phyloP scores from a whole-genome alignment of 2,329 filamentous ascomycete species.

The Erysiphe pulchra region DNA sequence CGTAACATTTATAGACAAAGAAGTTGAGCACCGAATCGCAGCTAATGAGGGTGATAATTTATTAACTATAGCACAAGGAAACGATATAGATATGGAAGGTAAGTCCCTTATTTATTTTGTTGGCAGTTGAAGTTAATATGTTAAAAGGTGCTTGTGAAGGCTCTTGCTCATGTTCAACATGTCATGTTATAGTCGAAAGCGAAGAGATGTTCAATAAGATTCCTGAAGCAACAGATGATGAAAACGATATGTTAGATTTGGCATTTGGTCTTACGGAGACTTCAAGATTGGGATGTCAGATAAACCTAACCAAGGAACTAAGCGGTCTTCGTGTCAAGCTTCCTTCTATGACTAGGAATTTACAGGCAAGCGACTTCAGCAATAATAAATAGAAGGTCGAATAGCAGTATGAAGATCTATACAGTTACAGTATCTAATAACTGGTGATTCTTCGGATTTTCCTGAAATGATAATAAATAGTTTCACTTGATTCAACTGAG shows the following conservation, averaged over 20 bases:
- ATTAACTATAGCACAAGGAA: conserved; percentile 77
- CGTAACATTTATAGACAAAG: conserved; percentile 86
- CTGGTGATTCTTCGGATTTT: too few relatives aligned
- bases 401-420: too few relatives aligned
- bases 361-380: conserved; percentile 83
- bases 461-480: too few relatives aligned
- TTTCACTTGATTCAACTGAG: too few relatives aligned
- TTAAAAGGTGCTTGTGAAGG: conserved; percentile 58
- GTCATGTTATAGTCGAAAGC: conserved; percentile 44
- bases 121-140: not conserved
- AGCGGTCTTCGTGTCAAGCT: conserved; percentile 68
- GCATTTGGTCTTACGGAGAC: conserved; percentile 53
- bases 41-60: conserved; percentile 78
- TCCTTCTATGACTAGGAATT: conserved; percentile 80
- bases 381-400: not conserved
- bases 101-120: conserved; percentile 6
- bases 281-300: conserved; percentile 23
- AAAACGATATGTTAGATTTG: conserved; percentile 50
- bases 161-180: conserved; percentile 50
- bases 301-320: conserved; percentile 72
- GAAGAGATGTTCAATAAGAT: conserved; percentile 37
- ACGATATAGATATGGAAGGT: conserved; percentile 95
- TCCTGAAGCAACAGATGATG: conserved; percentile 32
- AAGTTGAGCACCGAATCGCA: conserved; percentile 45
- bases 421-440: too few relatives aligned